A percentile compares a stretch with the other conserved stretches of the same genome.
Conservation (phyloP, 306 rosid genomes). For the Prunus davidiana region DNA sequence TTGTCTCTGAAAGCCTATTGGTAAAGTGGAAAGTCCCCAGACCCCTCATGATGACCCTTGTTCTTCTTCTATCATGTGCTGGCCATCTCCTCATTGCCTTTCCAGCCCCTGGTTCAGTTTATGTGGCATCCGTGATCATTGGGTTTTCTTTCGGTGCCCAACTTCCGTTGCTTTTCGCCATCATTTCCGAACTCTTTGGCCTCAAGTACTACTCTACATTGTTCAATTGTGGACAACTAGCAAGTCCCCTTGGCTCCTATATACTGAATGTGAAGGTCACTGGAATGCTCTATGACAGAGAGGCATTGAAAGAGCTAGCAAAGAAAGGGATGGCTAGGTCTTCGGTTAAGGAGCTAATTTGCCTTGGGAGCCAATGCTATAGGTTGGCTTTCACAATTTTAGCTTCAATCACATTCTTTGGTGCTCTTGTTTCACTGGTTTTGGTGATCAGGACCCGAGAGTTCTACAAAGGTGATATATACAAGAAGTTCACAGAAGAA, state of each 20-base stretch:
- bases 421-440: constrained; percentile 27
- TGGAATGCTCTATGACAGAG: constrained; percentile 33
- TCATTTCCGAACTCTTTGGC: constrained; percentile 52
- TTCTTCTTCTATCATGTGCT: constrained; percentile 33
- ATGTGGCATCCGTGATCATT: constrained; percentile 39
- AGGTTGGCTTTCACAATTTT: constrained; percentile 29
- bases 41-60: constrained; percentile 35
- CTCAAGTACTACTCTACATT: constrained; percentile 46
- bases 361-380: constrained; percentile 32
- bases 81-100: constrained; percentile 45
- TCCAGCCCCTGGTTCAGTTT: constrained; percentile 35
- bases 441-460: constrained; percentile 31
- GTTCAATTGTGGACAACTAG: constrained; percentile 46
- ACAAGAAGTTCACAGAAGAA: constrained; percentile 33
- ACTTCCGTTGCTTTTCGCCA: constrained; percentile 40
- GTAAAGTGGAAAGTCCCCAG: constrained; percentile 32
- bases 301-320: constrained; percentile 31
- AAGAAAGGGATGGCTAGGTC: constrained; percentile 22
- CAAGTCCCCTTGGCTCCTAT: constrained; percentile 46
- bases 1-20: constrained; percentile 39
- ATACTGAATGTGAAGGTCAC: constrained; percentile 44
- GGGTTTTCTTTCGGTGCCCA: constrained; percentile 53
- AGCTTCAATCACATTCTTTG: constrained; percentile 33
- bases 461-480: constrained; percentile 31
- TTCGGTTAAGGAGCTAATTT: constrained; percentile 35